Evolutionary conservation across 192 early-diverging fungal species (phyloP), one percentile per base, ranked within the genome.

Genomic region (Podila horticola): DNA sequence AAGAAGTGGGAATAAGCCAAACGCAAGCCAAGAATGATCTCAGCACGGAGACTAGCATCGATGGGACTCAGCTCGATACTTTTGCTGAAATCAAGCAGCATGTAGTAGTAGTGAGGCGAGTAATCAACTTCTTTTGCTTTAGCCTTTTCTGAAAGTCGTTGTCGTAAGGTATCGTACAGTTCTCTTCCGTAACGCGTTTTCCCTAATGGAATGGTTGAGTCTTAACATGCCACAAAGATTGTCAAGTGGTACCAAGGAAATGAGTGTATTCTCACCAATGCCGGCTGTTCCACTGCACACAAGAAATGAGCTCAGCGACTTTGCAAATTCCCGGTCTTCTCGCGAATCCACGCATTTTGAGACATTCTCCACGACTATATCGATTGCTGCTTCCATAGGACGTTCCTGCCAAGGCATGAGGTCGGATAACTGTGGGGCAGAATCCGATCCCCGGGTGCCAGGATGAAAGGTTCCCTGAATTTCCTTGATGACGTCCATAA

Each of bases 231-330:
- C 15, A 19, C 28, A 1, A 28, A 48, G 29, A 24, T 17, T 30
- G 13, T 50, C 3, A 49, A 15, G 45, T 30, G 45, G 30, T 65
- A 19, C 64, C 45, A 65, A 15, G 28, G 64, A 65, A 29, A 49
- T 49, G 65, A 33, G 24, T 50, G 28, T n/a, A 55, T 34, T 50
- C 28, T 66, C 55, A 66, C 65, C 65, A 66, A 66, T 66, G 28
- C 65, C 65, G 30, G 65, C 65, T 66, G 65, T 52, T 36, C 65
- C 65, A n/a, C 65, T 66, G 51, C 65, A 66, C 50, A 66, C 65
- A 66, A 66, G 65, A 30, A 66, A 66, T 66, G 65, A 66, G 65
- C 51, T 66, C 50, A 36, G n/a, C 8, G 65, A 17, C n/a, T 55
- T 66, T 29, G 51, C 51, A 36, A 10, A 36, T 31, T 15, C 19